These are phyloP conservation scores for Pichia sp. DNA, from an alignment of 1,139 yeast species.

Conservation along the genomic window DNA sequence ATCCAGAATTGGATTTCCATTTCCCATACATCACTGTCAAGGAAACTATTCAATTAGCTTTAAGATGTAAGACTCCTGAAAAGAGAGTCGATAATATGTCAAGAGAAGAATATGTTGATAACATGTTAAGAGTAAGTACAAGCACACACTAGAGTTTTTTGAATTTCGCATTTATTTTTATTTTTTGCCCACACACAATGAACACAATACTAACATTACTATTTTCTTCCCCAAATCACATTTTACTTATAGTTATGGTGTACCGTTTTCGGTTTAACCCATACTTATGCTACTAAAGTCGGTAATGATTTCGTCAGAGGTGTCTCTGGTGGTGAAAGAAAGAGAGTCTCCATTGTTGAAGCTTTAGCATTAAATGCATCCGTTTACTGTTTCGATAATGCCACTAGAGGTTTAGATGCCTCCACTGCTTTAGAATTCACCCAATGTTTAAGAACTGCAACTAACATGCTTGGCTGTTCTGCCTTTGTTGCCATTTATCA, in stretches of 20 bases:
- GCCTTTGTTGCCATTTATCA: constrained; percentile 79
- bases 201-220: constrained; percentile 47
- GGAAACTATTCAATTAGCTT: constrained; percentile 59
- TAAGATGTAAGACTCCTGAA: constrained; percentile 60
- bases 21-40: constrained; percentile 65
- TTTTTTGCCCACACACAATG: too few species aligned
- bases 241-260: constrained; percentile 41
- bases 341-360: constrained; percentile 47
- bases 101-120: constrained; percentile 46
- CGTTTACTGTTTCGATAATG: constrained; percentile 72
- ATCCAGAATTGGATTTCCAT: constrained; percentile 62
- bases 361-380: constrained; percentile 10
- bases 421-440: constrained; percentile 50
- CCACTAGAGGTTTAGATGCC: constrained; percentile 73
- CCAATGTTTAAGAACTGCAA: constrained; percentile 14
- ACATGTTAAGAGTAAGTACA: constrained; percentile 46
- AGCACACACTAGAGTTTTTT: too few species aligned
- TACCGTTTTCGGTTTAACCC: constrained; percentile 16
- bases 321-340: constrained; percentile 80
- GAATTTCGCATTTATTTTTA: constrained; percentile 48
- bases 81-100: constrained; percentile 48
- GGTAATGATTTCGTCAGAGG: constrained; percentile 73
- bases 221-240: constrained; percentile 35
- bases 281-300: constrained; percentile 12
- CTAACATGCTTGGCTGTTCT: constrained; percentile 51